phyloP scores from a whole-genome alignment of 768 basidiomycete genomes.

The Sistotremastrum suecicum region DNA sequence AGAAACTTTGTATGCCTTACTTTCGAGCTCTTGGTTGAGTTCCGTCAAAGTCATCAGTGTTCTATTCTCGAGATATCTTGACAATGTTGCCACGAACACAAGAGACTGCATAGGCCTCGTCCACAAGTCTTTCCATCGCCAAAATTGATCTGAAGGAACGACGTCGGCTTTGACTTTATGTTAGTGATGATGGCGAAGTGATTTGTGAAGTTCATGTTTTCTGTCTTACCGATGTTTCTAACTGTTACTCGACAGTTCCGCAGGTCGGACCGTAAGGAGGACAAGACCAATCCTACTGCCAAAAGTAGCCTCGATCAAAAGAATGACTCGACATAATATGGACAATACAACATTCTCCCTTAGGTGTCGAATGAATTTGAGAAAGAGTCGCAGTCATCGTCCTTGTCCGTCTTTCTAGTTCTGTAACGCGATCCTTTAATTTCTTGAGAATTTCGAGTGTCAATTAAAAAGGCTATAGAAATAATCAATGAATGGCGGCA shows the following conservation, averaged over 20 bases:
- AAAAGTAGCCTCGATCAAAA: not conserved
- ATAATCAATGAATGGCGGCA: constrained; percentile 6
- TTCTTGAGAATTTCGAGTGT: constrained; percentile 29
- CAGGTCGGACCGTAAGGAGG: constrained; percentile 41
- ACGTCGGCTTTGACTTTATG: constrained; percentile 18
- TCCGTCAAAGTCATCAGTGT: constrained; percentile 42
- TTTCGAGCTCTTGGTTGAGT: constrained; percentile 44
- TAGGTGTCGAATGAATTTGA: constrained; percentile 65
- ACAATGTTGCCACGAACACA: constrained; percentile 50
- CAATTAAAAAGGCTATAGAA: constrained; percentile 1
- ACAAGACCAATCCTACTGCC: constrained; percentile 47
- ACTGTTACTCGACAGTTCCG: constrained; percentile 37
- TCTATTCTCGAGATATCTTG: constrained; percentile 48
- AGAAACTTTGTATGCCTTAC: constrained; percentile 27
- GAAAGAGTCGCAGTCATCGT: constrained; percentile 62
- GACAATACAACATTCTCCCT: constrained; percentile 35
- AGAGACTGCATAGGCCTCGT: constrained; percentile 50
- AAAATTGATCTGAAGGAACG: constrained; percentile 60
- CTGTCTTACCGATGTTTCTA: not conserved
- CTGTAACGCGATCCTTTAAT: constrained; percentile 64
- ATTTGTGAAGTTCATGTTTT: no score
- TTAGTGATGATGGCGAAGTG: no score
- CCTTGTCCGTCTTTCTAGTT: constrained; percentile 63
- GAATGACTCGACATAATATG: constrained; percentile 1
- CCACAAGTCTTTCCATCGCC: constrained; percentile 83